These are phyloP conservation scores for Lipomyces chichibuensis DNA, from an alignment of 805 yeast species.

Conservation along the genomic window DNA sequence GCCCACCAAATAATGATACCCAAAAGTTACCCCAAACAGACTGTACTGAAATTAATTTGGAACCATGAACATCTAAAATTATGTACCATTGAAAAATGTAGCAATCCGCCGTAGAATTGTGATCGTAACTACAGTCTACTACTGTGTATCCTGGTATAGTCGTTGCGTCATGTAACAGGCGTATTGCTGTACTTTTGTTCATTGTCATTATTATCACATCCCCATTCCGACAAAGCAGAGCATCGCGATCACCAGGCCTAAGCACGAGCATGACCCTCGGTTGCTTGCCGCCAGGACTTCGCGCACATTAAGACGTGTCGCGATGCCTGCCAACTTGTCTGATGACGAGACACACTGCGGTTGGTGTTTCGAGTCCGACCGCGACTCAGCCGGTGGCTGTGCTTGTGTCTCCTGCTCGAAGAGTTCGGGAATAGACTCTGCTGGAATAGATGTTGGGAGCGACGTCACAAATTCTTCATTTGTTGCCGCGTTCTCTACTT, in stretches of 20 bases:
- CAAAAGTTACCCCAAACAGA: no score
- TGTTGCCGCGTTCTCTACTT: background rate
- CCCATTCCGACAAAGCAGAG: constrained; percentile 33
- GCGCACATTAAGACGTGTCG: constrained; percentile 28
- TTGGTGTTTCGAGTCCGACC: background rate
- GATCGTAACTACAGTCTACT: no score
- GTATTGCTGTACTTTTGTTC: background rate
- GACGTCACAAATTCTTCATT: background rate
- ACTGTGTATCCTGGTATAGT: background rate
- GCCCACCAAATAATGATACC: no score
- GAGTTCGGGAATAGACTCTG: background rate
- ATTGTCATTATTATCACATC: constrained; percentile 12
- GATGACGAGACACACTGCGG: background rate
- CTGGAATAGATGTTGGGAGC: background rate
- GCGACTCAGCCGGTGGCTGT: background rate
- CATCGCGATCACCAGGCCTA: constrained; percentile 33
- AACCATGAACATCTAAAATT: no score
- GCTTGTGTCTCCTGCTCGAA: background rate
- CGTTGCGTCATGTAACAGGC: background rate
- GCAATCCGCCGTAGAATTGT: no score
- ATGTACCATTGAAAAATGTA: no score
- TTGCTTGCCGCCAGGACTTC: constrained; percentile 15
- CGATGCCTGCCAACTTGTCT: constrained; percentile 21
- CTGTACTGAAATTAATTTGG: no score
- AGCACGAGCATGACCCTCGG: constrained; percentile 23